A percentile compares a stretch with the other conserved stretches of the same genome.
Conservation (phyloP, 2,329 filamentous ascomycete species). For the Trichophyton equinum region DNA sequence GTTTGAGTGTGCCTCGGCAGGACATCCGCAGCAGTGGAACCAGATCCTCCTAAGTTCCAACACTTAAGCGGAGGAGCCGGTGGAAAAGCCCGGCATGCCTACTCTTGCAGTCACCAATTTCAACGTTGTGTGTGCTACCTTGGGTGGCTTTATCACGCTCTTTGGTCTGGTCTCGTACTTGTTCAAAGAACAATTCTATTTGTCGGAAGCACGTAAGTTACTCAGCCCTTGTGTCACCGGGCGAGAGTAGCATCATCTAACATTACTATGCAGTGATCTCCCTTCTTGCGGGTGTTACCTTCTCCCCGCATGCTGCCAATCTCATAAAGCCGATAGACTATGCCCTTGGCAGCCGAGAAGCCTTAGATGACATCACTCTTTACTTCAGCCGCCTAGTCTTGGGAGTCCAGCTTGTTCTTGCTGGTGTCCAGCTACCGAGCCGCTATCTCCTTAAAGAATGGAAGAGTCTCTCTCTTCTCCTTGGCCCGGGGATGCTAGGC, state of each 20-base stretch:
- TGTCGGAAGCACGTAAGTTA: slow-evolving; percentile 72
- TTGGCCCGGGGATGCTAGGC: slow-evolving; percentile 69
- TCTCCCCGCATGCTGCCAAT: slow-evolving; percentile 66
- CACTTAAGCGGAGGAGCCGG: background rate
- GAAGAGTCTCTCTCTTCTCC: slow-evolving; percentile 58
- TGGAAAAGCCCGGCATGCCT: slow-evolving; percentile 37
- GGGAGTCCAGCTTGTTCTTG: slow-evolving; percentile 78
- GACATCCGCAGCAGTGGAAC: background rate
- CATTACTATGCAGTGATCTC: slow-evolving; percentile 55
- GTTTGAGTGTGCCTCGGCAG: background rate
- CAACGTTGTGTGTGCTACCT: slow-evolving; percentile 66
- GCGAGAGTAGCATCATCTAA: background rate
- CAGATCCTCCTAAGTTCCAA: background rate
- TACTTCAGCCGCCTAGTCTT: slow-evolving; percentile 79
- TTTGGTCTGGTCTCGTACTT: slow-evolving; percentile 85
- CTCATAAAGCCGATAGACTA: slow-evolving; percentile 66
- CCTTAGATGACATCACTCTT: slow-evolving; percentile 61
- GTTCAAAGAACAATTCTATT: slow-evolving; percentile 77
- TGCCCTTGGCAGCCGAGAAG: slow-evolving; percentile 44
- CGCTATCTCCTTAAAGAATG: slow-evolving; percentile 69
- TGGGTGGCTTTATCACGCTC: slow-evolving; percentile 80
- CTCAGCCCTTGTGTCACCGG: background rate
- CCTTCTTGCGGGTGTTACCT: slow-evolving; percentile 61
- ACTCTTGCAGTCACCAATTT: slow-evolving; percentile 59
- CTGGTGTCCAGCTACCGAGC: slow-evolving; percentile 75